Conservation (phyloP, 2,329 filamentous ascomycete genomes). For the Fusarium lateritium region DNA sequence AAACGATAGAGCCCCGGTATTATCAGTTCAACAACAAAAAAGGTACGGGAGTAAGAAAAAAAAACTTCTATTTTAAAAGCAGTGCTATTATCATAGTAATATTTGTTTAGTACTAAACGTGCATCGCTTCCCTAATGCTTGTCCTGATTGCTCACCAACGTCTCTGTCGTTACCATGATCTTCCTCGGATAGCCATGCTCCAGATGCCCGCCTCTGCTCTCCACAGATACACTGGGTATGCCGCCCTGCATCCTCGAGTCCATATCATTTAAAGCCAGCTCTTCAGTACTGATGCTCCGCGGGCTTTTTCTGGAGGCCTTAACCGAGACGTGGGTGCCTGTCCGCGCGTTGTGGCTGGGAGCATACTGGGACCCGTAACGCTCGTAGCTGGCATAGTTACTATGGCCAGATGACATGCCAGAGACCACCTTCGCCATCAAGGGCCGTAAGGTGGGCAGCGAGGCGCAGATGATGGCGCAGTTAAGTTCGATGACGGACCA, state of each 20-base stretch:
- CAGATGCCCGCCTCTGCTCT: not conserved
- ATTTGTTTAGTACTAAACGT: not conserved
- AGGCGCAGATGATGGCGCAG: conserved; percentile 50
- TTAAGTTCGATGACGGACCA: conserved; percentile 54
- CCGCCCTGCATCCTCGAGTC: not conserved
- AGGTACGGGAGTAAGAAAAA: too few relatives aligned
- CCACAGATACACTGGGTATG: not conserved
- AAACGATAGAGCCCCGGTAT: too few relatives aligned
- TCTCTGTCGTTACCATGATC: not conserved
- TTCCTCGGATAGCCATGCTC: not conserved
- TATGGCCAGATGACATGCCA: not conserved
- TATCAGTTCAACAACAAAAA: too few relatives aligned
- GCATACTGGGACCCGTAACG: not conserved
- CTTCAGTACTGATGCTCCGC: conserved; percentile 45
- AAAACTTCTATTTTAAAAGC: too few relatives aligned
- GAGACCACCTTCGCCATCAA: conserved; percentile 20
- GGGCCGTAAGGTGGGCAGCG: conserved; percentile 51
- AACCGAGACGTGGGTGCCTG: conserved; percentile 7
- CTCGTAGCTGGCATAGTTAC: not conserved
- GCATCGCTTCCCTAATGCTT: not conserved
- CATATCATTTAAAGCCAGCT: conserved; percentile 45
- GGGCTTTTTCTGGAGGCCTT: conserved; percentile 24
- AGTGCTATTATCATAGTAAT: not conserved
- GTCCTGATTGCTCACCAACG: not conserved
- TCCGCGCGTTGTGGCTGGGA: not conserved